phyloP scores from a whole-genome alignment of 1,284 basidiomycete genomes.

The Puccinia triticina region DNA sequence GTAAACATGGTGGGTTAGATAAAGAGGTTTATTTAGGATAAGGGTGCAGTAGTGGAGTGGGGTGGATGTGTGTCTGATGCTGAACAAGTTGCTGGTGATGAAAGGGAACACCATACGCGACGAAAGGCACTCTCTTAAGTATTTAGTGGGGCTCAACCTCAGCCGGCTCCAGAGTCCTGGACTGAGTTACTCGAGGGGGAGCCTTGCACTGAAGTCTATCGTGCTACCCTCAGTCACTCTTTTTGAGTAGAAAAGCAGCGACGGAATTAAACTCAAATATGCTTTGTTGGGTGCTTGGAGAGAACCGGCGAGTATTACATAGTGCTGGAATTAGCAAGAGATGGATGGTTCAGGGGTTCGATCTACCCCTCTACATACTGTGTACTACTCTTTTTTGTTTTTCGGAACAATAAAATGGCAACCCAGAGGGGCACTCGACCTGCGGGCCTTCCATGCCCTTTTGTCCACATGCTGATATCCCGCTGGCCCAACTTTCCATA shows the following conservation, averaged over 20 bases:
- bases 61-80: neutral
- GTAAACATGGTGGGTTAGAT: too few species aligned
- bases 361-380: neutral
- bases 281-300: neutral
- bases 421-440: too few species aligned
- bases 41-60: too few species aligned
- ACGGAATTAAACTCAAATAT: too few species aligned
- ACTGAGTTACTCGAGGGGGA: neutral
- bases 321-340: slow-evolving; percentile 17
- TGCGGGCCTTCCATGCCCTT: neutral
- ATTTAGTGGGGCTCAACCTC: neutral
- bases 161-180: neutral
- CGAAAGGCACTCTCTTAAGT: neutral
- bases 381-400: neutral
- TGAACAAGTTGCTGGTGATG: neutral
- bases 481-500: neutral
- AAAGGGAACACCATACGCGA: neutral
- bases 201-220: neutral
- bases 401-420: neutral
- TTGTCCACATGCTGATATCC: neutral
- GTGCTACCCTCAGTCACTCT: neutral
- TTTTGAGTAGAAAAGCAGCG: neutral
- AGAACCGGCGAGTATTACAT: neutral
- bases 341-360: neutral
- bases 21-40: too few species aligned